Evolutionary conservation across 2,329 filamentous ascomycete species (phyloP).

Genomic region (Bipolaris sorokiniana): DNA sequence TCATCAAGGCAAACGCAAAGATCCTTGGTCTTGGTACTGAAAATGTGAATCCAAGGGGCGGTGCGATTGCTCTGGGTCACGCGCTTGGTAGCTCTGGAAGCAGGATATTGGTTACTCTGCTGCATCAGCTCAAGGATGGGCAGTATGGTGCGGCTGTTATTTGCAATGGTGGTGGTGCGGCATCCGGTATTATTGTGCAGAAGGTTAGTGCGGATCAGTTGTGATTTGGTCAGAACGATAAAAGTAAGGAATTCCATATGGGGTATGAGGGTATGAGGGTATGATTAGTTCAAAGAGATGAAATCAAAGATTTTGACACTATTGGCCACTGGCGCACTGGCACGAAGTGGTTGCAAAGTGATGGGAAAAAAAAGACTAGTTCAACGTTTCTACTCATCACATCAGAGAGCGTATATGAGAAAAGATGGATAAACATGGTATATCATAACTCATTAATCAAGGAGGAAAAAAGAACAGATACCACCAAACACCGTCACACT

Average conservation of each 20-base stretch:
- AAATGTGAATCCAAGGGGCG: conserved; percentile 85
- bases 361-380: too few relatives aligned
- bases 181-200: conserved; percentile 90
- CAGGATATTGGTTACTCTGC: conserved; percentile 83
- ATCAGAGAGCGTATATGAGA: too few relatives aligned
- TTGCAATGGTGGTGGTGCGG: conserved; percentile 94
- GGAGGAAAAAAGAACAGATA: not conserved
- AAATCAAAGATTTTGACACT: too few relatives aligned
- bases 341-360: too few relatives aligned
- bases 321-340: too few relatives aligned
- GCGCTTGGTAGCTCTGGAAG: conserved; percentile 93
- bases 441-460: not conserved
- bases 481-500: not conserved
- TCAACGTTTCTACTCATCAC: too few relatives aligned
- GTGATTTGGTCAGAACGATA: conserved; percentile 1
- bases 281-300: too few relatives aligned
- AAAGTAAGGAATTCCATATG: not conserved
- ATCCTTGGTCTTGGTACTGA: conserved; percentile 81
- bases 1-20: conserved; percentile 94
- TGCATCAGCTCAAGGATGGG: conserved; percentile 89
- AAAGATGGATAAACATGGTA: not conserved
- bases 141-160: conserved; percentile 96
- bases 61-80: conserved; percentile 90
- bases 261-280: not conserved
- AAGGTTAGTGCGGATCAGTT: conserved; percentile 57